Conservation (phyloP, 306 rosid species). For the Lathyrus oleraceus region DNA sequence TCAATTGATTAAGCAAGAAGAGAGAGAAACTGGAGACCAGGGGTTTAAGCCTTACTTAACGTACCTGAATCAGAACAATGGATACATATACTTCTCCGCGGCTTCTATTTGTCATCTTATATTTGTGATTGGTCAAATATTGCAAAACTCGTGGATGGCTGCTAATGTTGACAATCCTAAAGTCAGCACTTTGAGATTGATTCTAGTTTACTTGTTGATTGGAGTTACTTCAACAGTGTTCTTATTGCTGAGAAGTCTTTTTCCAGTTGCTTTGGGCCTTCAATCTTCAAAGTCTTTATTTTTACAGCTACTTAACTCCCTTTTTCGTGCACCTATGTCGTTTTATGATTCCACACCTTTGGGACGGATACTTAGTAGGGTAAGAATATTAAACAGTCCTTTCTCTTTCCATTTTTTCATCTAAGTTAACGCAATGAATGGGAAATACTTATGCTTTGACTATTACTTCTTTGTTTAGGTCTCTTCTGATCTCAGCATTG, state of each 20-base stretch:
- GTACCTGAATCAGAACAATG: constrained; percentile 80
- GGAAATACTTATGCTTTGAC: constrained; percentile 1
- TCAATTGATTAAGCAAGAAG: constrained; percentile 84
- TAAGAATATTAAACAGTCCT: constrained; percentile 37
- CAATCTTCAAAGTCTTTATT: constrained; percentile 75
- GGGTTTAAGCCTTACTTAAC: constrained; percentile 73
- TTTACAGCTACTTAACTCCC: constrained; percentile 67
- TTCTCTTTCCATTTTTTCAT: background rate
- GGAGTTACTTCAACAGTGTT: constrained; percentile 54
- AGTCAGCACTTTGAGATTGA: constrained; percentile 59
- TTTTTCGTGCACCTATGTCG: constrained; percentile 82
- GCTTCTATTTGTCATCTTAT: constrained; percentile 47
- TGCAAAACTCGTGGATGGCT: constrained; percentile 93
- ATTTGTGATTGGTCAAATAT: constrained; percentile 58
- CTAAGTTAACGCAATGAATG: background rate
- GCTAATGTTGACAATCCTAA: constrained; percentile 68
- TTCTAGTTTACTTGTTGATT: constrained; percentile 67
- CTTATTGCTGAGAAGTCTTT: constrained; percentile 58
- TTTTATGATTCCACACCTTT: constrained; percentile 95
- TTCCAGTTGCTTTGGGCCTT: constrained; percentile 57
- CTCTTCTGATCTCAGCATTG: constrained; percentile 83
- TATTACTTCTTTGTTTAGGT: constrained; percentile 49
- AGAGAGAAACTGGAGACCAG: constrained; percentile 77
- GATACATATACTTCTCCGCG: constrained; percentile 56
- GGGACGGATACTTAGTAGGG: constrained; percentile 93